These are phyloP conservation scores for Kickxella alabastrina DNA, from an alignment of 192 early-diverging fungal genomes.

Conservation along the genomic window DNA sequence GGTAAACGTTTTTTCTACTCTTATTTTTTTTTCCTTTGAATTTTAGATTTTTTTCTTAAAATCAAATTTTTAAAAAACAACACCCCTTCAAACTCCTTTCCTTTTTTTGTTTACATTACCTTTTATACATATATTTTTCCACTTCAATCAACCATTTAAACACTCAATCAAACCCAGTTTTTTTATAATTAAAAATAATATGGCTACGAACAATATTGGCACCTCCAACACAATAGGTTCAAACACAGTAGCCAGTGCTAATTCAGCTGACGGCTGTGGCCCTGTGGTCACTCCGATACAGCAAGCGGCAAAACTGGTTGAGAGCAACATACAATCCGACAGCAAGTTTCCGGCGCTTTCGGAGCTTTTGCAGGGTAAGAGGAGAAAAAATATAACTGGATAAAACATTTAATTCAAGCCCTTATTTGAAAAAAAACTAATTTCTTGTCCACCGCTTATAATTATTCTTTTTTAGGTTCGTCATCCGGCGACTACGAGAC, in stretches of 20 bases:
- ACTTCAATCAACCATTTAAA: background rate
- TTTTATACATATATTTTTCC: too few species aligned
- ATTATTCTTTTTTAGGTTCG: constrained; percentile 12
- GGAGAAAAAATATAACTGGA: background rate
- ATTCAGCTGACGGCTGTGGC: too few species aligned
- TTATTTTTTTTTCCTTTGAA: too few species aligned
- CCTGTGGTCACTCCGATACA: constrained; percentile 10
- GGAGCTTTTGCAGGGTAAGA: constrained; percentile 50
- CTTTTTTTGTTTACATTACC: background rate
- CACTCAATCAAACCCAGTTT: background rate
- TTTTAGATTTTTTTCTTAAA: too few species aligned
- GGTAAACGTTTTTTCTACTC: too few species aligned
- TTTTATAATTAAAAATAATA: background rate
- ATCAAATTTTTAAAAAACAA: too few species aligned
- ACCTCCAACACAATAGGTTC: too few species aligned
- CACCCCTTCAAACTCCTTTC: background rate
- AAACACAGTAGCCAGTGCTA: too few species aligned
- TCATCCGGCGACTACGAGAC: constrained; percentile 55
- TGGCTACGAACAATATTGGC: too few species aligned
- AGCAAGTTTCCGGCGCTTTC: constrained; percentile 41
- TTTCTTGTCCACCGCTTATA: too few species aligned
- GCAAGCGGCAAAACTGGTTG: constrained; percentile 31
- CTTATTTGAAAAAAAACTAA: too few species aligned
- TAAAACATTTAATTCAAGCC: too few species aligned
- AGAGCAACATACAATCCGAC: constrained; percentile 34